A percentile compares a stretch with the other conserved stretches of the same genome.
These are phyloP conservation scores for Clavaria fumosa DNA, from an alignment of 768 basidiomycete genomes.

Conservation along the genomic window DNA sequence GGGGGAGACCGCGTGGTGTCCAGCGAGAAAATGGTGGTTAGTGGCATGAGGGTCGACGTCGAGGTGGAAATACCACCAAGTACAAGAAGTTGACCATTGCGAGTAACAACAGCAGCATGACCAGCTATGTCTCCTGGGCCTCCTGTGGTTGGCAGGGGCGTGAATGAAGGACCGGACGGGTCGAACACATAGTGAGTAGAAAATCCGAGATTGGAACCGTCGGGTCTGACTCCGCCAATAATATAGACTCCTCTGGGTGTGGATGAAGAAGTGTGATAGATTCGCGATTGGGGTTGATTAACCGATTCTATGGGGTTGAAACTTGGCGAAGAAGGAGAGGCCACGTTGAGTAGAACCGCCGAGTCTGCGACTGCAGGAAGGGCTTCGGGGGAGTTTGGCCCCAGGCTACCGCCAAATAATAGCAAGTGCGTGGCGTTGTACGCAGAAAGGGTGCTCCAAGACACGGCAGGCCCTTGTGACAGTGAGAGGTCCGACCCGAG, in stretches of 20 bases:
- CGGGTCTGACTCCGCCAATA: constrained; percentile 69
- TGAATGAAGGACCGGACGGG: constrained; percentile 34
- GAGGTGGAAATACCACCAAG: constrained; percentile 57
- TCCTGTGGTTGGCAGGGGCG: constrained; percentile 33
- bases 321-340: constrained; percentile 20
- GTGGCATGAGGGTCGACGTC: constrained; percentile 30
- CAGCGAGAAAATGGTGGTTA: constrained; percentile 47
- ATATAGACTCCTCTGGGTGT: constrained; percentile 44
- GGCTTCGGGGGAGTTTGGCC: constrained; percentile 36
- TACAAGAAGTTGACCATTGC: constrained; percentile 53
- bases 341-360: constrained; percentile 36
- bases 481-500: constrained; percentile 27
- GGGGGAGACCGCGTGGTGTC: constrained; percentile 34
- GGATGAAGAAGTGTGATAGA: constrained; percentile 54
- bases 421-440: constrained; percentile 38
- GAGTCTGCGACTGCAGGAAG: constrained; percentile 46
- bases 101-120: constrained; percentile 53
- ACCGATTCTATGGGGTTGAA: constrained; percentile 34
- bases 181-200: constrained; percentile 52
- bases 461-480: constrained; percentile 43
- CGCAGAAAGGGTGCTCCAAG: constrained; percentile 71
- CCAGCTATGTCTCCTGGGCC: constrained; percentile 59
- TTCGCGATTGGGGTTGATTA: constrained; percentile 54
- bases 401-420: constrained; percentile 66
- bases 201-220: constrained; percentile 54